A percentile compares a stretch with the other conserved stretches of the same genome.
Evolutionary conservation across 2,329 filamentous ascomycete species (phyloP).

Genomic region (Periconia digitata): DNA sequence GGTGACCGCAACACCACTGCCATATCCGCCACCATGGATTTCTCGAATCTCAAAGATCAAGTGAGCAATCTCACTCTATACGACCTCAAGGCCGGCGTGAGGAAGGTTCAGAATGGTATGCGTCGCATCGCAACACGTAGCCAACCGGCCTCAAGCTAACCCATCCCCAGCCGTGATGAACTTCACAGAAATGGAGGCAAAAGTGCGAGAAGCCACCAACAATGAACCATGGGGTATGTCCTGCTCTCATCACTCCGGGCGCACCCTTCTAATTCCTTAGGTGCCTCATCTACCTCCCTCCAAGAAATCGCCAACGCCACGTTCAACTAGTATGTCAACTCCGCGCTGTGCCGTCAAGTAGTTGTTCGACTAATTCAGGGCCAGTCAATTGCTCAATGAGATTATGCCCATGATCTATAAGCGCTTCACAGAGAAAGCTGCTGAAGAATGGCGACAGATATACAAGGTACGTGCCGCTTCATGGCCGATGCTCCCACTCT

Average conservation of each 20-base stretch:
- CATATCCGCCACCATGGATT: slow-evolving; percentile 67
- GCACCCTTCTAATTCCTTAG: slow-evolving; percentile 27
- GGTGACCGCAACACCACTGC: slow-evolving; percentile 4
- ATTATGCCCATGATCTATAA: slow-evolving; percentile 99
- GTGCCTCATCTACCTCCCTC: slow-evolving; percentile 83
- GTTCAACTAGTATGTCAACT: slow-evolving; percentile 84
- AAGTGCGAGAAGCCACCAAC: slow-evolving; percentile 97
- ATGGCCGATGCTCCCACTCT: not conserved
- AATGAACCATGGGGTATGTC: slow-evolving; percentile 88
- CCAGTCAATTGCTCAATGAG: slow-evolving; percentile 91
- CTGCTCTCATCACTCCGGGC: slow-evolving; percentile 54
- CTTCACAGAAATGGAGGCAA: slow-evolving; percentile 70
- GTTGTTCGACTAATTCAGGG: slow-evolving; percentile 20
- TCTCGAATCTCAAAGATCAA: slow-evolving; percentile 80
- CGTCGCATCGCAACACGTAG: slow-evolving; percentile 9
- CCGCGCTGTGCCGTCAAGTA: not conserved
- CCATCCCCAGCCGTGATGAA: slow-evolving; percentile 81
- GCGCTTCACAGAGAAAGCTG: slow-evolving; percentile 95
- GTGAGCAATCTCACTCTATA: slow-evolving; percentile 92
- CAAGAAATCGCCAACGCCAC: slow-evolving; percentile 98
- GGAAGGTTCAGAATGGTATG: slow-evolving; percentile 95
- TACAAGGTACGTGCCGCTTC: slow-evolving; percentile 70
- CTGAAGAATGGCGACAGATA: slow-evolving; percentile 98
- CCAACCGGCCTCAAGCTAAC: slow-evolving; percentile 31
- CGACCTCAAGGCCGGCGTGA: slow-evolving; percentile 90